Conservation (phyloP, 208 protist genomes). For the Leptomonas pyrrhocoris region DNA sequence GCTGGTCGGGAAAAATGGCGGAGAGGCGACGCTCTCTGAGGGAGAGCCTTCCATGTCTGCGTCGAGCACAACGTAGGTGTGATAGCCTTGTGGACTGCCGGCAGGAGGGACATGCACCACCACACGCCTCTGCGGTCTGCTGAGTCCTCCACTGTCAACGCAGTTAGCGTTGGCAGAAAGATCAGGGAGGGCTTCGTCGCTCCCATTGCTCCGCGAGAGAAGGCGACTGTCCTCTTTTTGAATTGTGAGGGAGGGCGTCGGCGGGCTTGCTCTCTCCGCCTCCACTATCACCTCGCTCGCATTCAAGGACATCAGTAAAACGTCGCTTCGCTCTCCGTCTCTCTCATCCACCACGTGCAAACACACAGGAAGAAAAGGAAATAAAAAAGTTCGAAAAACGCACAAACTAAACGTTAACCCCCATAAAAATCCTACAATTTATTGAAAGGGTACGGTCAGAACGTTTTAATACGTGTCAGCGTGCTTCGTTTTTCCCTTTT, state of each 20-base stretch:
- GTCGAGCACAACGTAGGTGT: neutral
- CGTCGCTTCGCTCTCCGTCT: neutral
- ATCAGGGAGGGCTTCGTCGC: constrained; percentile 6
- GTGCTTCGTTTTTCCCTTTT: too few relatives aligned
- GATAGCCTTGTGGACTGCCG: neutral
- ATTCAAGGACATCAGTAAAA: constrained; percentile 1
- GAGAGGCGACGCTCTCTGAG: constrained; percentile 22
- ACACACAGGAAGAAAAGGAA: too few relatives aligned
- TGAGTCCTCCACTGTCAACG: neutral
- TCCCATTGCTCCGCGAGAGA: neutral
- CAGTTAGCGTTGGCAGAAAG: neutral
- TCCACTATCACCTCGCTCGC: constrained; percentile 8
- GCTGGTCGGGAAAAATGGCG: constrained; percentile 38
- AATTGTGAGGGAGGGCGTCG: neutral
- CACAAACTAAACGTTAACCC: too few relatives aligned
- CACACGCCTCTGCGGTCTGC: neutral
- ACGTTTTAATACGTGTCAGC: too few relatives aligned
- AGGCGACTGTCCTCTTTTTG: constrained; percentile 13
- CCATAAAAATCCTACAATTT: too few relatives aligned
- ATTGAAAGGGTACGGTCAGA: too few relatives aligned
- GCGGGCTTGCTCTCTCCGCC: too few relatives aligned
- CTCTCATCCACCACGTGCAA: too few relatives aligned
- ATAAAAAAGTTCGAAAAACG: too few relatives aligned
- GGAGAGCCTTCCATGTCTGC: constrained; percentile 6
- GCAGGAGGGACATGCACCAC: neutral